phyloP scores from a whole-genome alignment of 108 stramenopile genomes.

The Cyclostephanos tholiformis region DNA sequence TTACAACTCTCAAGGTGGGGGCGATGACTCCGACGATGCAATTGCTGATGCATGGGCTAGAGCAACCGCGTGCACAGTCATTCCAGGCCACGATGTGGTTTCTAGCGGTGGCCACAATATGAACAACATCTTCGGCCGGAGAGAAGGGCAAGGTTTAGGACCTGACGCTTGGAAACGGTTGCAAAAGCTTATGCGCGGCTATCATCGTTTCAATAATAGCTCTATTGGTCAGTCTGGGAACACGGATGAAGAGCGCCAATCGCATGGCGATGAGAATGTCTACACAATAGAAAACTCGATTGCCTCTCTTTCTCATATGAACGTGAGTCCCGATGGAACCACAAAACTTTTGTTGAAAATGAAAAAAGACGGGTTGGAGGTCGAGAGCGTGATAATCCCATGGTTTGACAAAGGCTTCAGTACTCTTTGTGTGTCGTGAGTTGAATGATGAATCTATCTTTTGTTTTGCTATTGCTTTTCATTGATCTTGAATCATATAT shows the following conservation, averaged over 20 bases:
- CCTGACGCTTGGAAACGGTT: constrained; percentile 18
- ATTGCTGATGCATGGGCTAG: constrained; percentile 27
- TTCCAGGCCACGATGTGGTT: constrained; percentile 1
- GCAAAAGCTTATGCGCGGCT: constrained; percentile 3
- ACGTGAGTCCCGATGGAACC: constrained; percentile 60
- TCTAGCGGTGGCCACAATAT: background rate
- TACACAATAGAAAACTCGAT: constrained; percentile 43
- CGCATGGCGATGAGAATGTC: constrained; percentile 15
- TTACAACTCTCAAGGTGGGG: constrained; percentile 9
- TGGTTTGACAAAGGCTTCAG: constrained; percentile 60
- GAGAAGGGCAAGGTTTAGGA: constrained; percentile 21
- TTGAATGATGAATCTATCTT: background rate
- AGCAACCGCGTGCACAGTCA: constrained; percentile 13
- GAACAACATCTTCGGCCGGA: constrained; percentile 3
- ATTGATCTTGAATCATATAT: background rate
- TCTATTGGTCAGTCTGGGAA: constrained; percentile 2
- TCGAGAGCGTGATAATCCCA: constrained; percentile 87
- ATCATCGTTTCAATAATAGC: constrained; percentile 4
- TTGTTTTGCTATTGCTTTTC: background rate
- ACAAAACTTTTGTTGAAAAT: constrained; percentile 72
- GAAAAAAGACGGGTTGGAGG: constrained; percentile 62
- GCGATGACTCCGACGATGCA: constrained; percentile 14
- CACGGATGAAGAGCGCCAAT: constrained; percentile 3
- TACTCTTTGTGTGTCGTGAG: constrained; percentile 63
- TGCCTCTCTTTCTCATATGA: constrained; percentile 39